Evolutionary conservation across 192 early-diverging fungal genomes (phyloP), one percentile per base, ranked within the genome.

Genomic region (Coemansia sp.): DNA sequence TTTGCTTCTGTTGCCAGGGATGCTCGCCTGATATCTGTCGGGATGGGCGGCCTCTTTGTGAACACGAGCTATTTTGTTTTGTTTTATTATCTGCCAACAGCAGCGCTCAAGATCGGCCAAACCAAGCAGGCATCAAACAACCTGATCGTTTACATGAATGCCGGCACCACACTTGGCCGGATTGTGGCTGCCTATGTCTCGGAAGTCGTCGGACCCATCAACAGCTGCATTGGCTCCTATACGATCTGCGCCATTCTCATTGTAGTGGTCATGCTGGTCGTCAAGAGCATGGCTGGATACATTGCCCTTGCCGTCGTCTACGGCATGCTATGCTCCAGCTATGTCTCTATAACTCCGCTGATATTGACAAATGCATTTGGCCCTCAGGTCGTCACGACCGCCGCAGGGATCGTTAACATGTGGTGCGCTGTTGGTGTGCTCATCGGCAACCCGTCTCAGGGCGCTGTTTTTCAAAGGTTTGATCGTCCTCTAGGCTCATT

Each of bases 41-140:
- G 74, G 4, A 18, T 62, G 20, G 67, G 63, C 4, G 68, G 64
- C 7, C 47, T 76, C n/a, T 67, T 66, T 59, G 74, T 76, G 11
- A 76, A 76, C 30, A 35, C 62, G 20, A 64, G 74, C 61, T 70
- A 70, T 34, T 76, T 61, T 67, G 56, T 76, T 20, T 67, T 61
- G 0, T 76, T 63, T 60, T 76, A 67, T 55, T 76, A 76, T 46
- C 68, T 76, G 24, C 74, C 74, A 34, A 76, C 74, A 13, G 74
- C 74, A 28, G 74, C 74, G 6, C 55, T 76, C 23, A 61, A 67
- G 34, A 54, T 67, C 10, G 68, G 74, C 14, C 68, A 76, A 46
- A 64, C 64, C 23, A 61, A 65, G n/a, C 67, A 76, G 22, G 74
- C 67, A 10, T 63, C 68, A 39, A 76, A 67, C 32, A 70, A 67